phyloP scores from a whole-genome alignment of 768 basidiomycete species.

The Ramaria sp. region DNA sequence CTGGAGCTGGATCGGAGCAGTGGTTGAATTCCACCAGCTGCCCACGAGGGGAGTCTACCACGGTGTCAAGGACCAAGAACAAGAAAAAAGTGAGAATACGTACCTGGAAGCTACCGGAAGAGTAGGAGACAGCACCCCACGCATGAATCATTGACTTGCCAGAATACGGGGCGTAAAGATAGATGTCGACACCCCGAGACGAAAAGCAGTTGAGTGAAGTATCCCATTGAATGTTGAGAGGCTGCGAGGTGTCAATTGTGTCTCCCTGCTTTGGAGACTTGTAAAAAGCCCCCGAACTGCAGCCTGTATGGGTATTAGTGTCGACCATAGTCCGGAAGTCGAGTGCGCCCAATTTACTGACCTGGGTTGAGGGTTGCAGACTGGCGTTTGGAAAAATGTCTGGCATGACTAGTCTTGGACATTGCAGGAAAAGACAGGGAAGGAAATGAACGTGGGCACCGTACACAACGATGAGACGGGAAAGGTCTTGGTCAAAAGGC shows the following conservation, averaged over 20 bases:
- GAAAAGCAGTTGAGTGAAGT: constrained; percentile 35
- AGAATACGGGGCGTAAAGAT: constrained; percentile 45
- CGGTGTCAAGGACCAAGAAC: neutral
- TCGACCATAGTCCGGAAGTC: neutral
- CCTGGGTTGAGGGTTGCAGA: neutral
- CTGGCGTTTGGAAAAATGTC: constrained; percentile 5
- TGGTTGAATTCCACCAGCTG: constrained; percentile 61
- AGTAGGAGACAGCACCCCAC: constrained; percentile 44
- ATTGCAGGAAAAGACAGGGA: neutral
- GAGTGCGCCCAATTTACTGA: neutral
- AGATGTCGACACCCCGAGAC: constrained; percentile 49
- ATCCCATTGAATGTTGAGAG: constrained; percentile 58
- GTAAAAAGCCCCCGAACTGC: constrained; percentile 33
- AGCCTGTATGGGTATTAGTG: constrained; percentile 1
- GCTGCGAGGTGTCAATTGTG: constrained; percentile 33
- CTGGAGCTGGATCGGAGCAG: constrained; percentile 36
- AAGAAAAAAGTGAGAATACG: neutral
- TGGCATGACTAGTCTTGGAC: constrained; percentile 3
- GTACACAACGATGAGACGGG: constrained; percentile 1
- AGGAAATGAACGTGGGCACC: constrained; percentile 5
- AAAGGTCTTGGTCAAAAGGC: neutral
- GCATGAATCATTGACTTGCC: constrained; percentile 37
- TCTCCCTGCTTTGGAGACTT: constrained; percentile 38
- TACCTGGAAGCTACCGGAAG: constrained; percentile 34
- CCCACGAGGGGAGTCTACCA: constrained; percentile 37